Evolutionary conservation across 2,329 filamentous ascomycete genomes (phyloP), one percentile per base, ranked within the genome.

Genomic region (Colletotrichum theobromicola): DNA sequence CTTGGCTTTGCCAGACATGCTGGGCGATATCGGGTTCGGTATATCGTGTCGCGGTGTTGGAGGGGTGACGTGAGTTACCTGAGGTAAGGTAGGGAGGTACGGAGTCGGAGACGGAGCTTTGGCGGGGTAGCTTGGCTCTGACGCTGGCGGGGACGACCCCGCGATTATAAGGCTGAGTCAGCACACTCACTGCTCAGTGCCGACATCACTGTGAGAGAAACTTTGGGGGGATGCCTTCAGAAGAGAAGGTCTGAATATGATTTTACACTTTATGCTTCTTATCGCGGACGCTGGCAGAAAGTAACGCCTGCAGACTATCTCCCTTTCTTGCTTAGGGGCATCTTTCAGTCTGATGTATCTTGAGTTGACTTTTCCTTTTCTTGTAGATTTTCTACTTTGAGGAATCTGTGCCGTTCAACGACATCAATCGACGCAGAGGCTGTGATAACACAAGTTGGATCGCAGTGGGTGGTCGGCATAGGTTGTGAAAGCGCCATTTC

Each of bases 1-100:
- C 77, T 87, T 88, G 16, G 66, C 55, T 61, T 61, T 42, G n/a
- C 50, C 64, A 12, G 66, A 61, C 66, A 68, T 68, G 37, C 13
- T 65, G 37, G 46, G n/a, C 28, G 50, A 42, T 18, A 32, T 42
- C 53, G 28, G n/a, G 32, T 53, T 32, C 35, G 28, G 26, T 24
- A 16, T 55, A 8, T 16, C 55, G 34, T 64, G 18, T 65, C 30
- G 64, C 42, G 42, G n/a, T 46, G 42, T 46, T 46, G 42, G 42
- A 46, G 42, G 42, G 42, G 42, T 46, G 32, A 57, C 21, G 8
- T 62, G 60, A 37, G 58, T 28, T n/a, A n/a, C n/a, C n/a, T n/a
- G n/a, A n/a, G n/a, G n/a, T n/a, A n/a, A n/a, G n/a, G n/a, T n/a
- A n/a, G 7, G 42, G 42, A 60, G 57, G 26, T 21, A n/a, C 21